Conservation (phyloP, 2,329 filamentous ascomycete genomes). For the Neoascochyta sp. region DNA sequence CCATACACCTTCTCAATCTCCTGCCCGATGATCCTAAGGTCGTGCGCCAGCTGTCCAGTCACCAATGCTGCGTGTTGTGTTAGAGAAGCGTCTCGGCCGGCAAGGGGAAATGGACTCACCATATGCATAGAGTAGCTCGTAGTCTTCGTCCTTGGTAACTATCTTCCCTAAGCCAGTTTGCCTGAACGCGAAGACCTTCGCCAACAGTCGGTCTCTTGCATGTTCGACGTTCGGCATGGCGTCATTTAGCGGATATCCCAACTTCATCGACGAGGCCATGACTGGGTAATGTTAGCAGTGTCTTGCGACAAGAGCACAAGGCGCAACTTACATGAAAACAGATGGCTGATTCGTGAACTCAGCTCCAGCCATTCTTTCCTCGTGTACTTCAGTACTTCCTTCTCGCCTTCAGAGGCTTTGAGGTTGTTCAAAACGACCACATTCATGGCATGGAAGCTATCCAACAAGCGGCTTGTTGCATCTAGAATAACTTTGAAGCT, state of each 20-base stretch:
- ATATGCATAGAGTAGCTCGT: constrained; percentile 89
- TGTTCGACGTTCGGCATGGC: constrained; percentile 79
- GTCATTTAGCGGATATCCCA: constrained; percentile 90
- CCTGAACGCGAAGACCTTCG: constrained; percentile 83
- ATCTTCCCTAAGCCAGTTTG: constrained; percentile 57
- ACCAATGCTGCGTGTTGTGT: constrained; percentile 51
- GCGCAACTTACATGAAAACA: constrained; percentile 56
- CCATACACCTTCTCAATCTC: constrained; percentile 60
- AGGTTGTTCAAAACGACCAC: constrained; percentile 81
- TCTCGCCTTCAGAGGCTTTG: constrained; percentile 73
- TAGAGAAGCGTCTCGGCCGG: constrained; percentile 1
- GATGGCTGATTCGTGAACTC: constrained; percentile 85
- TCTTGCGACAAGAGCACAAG: neutral
- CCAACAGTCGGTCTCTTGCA: constrained; percentile 75
- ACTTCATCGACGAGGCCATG: constrained; percentile 85
- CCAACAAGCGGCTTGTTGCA: constrained; percentile 78
- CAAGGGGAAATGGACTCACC: constrained; percentile 46
- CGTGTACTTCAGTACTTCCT: constrained; percentile 75
- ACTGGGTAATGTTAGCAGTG: constrained; percentile 47
- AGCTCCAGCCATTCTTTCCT: constrained; percentile 73
- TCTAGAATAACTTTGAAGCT: constrained; percentile 71
- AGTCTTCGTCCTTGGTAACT: constrained; percentile 69
- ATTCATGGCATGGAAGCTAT: constrained; percentile 95
- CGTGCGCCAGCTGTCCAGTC: constrained; percentile 56
- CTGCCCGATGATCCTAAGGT: constrained; percentile 52